Percentiles rank a stretch among this genome's conserved stretches.
Evolutionary conservation across 169 alveolate genomes (phyloP).

Genomic region (Theileria annulata): DNA sequence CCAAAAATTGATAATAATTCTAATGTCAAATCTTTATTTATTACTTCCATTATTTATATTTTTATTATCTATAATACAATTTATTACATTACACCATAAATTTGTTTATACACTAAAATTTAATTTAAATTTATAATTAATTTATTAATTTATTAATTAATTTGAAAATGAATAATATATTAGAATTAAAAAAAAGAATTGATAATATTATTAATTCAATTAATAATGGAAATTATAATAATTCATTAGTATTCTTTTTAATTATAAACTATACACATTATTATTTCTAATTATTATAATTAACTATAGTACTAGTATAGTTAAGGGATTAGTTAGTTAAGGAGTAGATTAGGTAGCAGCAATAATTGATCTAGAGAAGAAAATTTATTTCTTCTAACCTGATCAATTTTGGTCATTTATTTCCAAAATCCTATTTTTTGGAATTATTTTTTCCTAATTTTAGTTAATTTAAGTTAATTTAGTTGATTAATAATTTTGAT

Average conservation of each 20-base stretch:
- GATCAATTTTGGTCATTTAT: background rate
- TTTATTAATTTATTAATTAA: background rate
- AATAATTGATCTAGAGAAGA: background rate
- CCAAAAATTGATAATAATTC: conserved; percentile 21
- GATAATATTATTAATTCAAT: background rate
- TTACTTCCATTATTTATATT: conserved; percentile 9
- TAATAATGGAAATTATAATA: background rate
- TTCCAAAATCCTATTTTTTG: background rate
- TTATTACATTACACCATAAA: background rate
- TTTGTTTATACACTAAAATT: background rate
- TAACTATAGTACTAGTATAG: no score
- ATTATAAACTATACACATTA: no score
- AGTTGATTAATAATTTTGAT: conserved; percentile 16
- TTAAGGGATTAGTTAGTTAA: background rate
- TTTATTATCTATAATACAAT: background rate
- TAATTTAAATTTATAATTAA: background rate
- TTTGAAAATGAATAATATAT: background rate
- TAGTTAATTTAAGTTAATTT: no score
- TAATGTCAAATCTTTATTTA: background rate
- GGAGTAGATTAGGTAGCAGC: background rate
- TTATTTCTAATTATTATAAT: no score
- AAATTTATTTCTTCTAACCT: conserved; percentile 2
- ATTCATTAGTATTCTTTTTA: background rate
- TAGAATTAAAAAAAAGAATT: background rate
- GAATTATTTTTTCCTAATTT: background rate